phyloP scores from a whole-genome alignment of 306 rosid species.

The Echinosophora koreensis region DNA sequence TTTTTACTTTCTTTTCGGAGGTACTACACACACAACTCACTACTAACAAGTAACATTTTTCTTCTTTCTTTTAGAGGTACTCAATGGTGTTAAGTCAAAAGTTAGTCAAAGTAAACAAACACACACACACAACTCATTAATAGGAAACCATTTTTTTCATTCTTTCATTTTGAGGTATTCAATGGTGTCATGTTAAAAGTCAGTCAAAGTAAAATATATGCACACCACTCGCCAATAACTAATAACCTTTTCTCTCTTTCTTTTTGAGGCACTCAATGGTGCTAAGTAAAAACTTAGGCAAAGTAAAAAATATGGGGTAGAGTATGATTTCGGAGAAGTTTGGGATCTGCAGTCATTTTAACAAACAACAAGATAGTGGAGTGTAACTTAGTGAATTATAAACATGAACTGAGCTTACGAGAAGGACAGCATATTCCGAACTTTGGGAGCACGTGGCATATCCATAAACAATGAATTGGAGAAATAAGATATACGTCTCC shows the following conservation, averaged over 20 bases:
- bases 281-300: no score
- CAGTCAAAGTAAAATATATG: no score
- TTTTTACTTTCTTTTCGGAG: neutral
- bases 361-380: neutral
- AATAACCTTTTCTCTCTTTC: no score
- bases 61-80: neutral
- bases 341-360: neutral
- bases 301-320: neutral
- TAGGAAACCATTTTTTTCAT: no score
- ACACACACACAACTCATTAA: no score
- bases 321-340: neutral
- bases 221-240: no score
- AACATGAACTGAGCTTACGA: conserved; percentile 68
- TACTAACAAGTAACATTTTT: neutral
- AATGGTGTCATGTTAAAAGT: no score
- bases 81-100: no score
- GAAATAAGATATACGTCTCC: conserved; percentile 93
- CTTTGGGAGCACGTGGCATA: conserved; percentile 96
- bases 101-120: no score
- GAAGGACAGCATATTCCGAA: conserved; percentile 93
- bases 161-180: no score
- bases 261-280: no score
- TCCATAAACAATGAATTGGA: conserved; percentile 96
- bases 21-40: neutral
- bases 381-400: neutral